phyloP scores from a whole-genome alignment of 2,329 filamentous ascomycete species.

The Talaromyces sp. region DNA sequence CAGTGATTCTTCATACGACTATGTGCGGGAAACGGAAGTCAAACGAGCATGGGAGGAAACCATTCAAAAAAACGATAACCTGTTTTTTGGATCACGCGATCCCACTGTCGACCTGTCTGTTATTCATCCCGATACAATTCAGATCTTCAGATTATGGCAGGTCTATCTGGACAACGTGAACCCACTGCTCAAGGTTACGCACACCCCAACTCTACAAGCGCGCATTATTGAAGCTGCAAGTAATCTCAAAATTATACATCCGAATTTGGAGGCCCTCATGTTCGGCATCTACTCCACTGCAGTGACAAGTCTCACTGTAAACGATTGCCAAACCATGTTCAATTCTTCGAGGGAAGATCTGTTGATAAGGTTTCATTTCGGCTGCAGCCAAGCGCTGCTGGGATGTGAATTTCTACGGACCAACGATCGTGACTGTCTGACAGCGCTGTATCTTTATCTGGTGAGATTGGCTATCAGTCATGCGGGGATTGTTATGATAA shows the following conservation, averaged over 20 bases:
- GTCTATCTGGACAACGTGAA: slow-evolving; percentile 68
- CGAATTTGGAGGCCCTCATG: slow-evolving; percentile 63
- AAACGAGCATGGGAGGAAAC: slow-evolving; percentile 48
- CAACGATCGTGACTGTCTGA: slow-evolving; percentile 46
- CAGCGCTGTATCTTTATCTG: slow-evolving; percentile 54
- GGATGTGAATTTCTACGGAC: slow-evolving; percentile 44
- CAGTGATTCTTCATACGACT: slow-evolving; percentile 29
- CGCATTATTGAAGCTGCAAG: slow-evolving; percentile 62
- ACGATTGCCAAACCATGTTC: slow-evolving; percentile 51
- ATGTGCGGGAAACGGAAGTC: slow-evolving; percentile 37
- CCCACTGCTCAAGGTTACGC: slow-evolving; percentile 65
- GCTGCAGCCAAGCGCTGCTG: slow-evolving; percentile 47
- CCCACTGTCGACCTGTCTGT: slow-evolving; percentile 44
- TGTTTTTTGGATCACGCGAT: slow-evolving; percentile 52
- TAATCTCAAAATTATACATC: slow-evolving; percentile 53
- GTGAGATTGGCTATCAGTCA: slow-evolving; percentile 35
- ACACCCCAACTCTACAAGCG: slow-evolving; percentile 63
- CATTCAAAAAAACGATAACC: slow-evolving; percentile 44
- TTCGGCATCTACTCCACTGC: slow-evolving; percentile 67
- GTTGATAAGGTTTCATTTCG: slow-evolving; percentile 43
- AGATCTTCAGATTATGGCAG: slow-evolving; percentile 58
- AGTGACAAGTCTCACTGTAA: slow-evolving; percentile 53
- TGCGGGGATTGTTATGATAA: slow-evolving; percentile 20
- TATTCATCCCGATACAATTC: slow-evolving; percentile 61
- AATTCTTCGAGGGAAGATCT: slow-evolving; percentile 38